Base-by-base conservation (phyloP, 2,329 filamentous ascomycete species). In the Stachybotrys echinatus region DNA sequence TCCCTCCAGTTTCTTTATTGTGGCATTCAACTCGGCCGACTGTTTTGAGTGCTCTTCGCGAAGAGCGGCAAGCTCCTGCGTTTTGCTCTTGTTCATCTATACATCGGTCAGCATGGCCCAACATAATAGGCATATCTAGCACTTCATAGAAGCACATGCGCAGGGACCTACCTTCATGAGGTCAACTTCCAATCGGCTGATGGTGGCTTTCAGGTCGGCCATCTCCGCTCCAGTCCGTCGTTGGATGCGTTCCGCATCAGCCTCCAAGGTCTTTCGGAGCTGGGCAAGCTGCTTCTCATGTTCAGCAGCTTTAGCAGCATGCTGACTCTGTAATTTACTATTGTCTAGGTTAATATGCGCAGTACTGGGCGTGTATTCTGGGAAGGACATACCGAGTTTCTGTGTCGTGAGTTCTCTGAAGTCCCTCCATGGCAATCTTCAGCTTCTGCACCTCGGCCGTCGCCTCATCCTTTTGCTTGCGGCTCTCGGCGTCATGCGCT, bases 321-420 rank as follows among this genome's bases (percentile, higher is more conserved):
- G 20, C 14, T 48, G 47, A 8, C 45, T 50, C 40, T 52, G 52
- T 18, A 69, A 52, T 47, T 63, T 59, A n/a, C 63, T 69, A 49
- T 22, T 2, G 55, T 48, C 39, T 18, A 5, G 22, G 6, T 56
- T 45, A 62, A 52, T 14, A 18, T 40, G 38, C n/a, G 17, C 8
- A 38, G 6, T 45, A 17, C n/a, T 17, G 27, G 12, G 14, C 45
- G 12, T 34, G 47, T 22, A 18, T 45, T 23, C 2, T 17, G 18
- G 2, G 12, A 37, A 14, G 14, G 27, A 69, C 72, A 57, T 73
- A 80, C 64, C 74, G 74, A 6, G 86, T 56, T 50, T 90, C 85
- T 37, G 82, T 78, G 48, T 87, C 83, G 59, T 94, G 87, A 31
- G 83, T 79, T 44, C 76, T 76, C 57, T 89, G 87, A 18, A 92